These are phyloP conservation scores for Rhynchosporium graminicola DNA, from an alignment of 2,329 filamentous ascomycete genomes.

Conservation along the genomic window DNA sequence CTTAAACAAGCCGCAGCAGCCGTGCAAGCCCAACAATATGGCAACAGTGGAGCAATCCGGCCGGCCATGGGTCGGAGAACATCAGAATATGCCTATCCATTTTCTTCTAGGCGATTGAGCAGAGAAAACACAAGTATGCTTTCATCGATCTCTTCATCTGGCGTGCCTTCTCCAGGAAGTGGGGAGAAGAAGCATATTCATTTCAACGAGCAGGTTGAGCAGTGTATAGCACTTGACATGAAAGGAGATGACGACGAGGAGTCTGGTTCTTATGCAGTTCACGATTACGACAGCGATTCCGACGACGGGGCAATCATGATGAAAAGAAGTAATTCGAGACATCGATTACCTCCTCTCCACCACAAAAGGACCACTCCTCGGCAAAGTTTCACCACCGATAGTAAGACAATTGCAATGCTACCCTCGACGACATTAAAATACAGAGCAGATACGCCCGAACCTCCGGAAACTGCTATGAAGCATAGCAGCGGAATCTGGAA, in stretches of 20 bases:
- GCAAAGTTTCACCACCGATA: constrained; percentile 55
- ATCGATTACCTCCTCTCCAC: constrained; percentile 42
- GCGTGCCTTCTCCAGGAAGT: constrained; percentile 58
- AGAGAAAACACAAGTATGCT: constrained; percentile 61
- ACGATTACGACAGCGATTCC: constrained; percentile 59
- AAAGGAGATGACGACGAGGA: constrained; percentile 78
- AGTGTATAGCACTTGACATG: constrained; percentile 90
- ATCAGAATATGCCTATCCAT: constrained; percentile 69
- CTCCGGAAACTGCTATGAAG: constrained; percentile 61
- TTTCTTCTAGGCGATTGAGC: constrained; percentile 62
- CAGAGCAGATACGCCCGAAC: constrained; percentile 62
- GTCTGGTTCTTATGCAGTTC: constrained; percentile 36
- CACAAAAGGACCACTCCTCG: constrained; percentile 43
- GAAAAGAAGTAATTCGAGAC: constrained; percentile 67
- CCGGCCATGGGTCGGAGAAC: constrained; percentile 62
- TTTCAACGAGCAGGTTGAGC: constrained; percentile 93
- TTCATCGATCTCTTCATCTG: constrained; percentile 70
- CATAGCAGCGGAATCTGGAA: constrained; percentile 54
- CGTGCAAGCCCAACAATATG: constrained; percentile 46
- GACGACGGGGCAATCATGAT: constrained; percentile 61
- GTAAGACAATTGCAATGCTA: constrained; percentile 67
- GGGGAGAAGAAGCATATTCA: constrained; percentile 88
- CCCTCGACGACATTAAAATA: constrained; percentile 67
- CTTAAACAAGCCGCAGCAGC: constrained; percentile 63
- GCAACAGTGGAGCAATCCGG: constrained; percentile 46